phyloP scores from a whole-genome alignment of 1,284 basidiomycete genomes.

The Pseudozyma tsukubaensis region DNA sequence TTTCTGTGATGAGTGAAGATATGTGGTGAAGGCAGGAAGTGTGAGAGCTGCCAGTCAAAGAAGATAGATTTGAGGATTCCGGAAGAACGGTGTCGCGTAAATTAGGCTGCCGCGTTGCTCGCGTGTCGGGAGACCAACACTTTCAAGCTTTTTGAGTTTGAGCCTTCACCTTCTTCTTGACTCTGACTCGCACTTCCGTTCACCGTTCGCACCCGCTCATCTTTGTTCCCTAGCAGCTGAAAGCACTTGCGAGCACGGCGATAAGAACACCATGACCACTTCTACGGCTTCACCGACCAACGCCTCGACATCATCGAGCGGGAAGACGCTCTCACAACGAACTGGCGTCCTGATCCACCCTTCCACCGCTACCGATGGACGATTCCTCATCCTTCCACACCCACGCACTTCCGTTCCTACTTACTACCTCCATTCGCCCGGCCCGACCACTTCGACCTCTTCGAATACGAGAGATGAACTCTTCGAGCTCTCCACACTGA shows the following conservation, averaged over 20 bases:
- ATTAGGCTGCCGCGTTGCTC: slow-evolving; percentile 23
- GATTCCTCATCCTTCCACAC: slow-evolving; percentile 44
- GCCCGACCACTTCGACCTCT: background rate
- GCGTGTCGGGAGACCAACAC: slow-evolving; percentile 3
- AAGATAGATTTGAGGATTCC: background rate
- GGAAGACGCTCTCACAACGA: slow-evolving; percentile 10
- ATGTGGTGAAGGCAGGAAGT: too few relatives aligned
- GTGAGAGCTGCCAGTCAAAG: too few relatives aligned
- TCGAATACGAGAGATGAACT: slow-evolving; percentile 2
- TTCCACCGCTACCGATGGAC: slow-evolving; percentile 5
- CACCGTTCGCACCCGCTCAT: background rate
- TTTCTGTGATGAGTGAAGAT: background rate
- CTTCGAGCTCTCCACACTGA: slow-evolving; percentile 27
- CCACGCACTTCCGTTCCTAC: slow-evolving; percentile 31
- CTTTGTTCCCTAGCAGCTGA: background rate
- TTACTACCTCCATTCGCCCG: slow-evolving; percentile 26
- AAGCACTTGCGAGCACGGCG: background rate
- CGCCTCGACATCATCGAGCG: background rate
- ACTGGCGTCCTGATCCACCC: slow-evolving; percentile 38
- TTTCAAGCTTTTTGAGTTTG: background rate
- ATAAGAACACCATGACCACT: slow-evolving; percentile 5
- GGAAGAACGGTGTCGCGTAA: background rate
- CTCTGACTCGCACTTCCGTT: background rate
- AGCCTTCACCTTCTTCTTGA: background rate
- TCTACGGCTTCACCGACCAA: background rate